Base-by-base conservation (phyloP, 1,139 yeast genomes). In the Pichia norvegensis region DNA sequence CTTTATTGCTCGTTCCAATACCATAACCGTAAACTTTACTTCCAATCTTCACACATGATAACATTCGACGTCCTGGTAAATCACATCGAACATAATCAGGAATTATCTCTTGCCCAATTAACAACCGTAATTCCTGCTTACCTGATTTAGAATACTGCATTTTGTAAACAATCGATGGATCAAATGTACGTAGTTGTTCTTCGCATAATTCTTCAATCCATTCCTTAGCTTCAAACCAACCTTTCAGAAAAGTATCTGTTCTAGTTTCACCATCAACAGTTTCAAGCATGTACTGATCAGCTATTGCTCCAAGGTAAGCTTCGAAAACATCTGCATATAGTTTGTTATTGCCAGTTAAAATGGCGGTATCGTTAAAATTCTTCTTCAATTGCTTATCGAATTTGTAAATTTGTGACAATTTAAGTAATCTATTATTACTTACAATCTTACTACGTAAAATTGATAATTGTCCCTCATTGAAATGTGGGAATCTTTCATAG, bases 271-370 rank as follows among this genome's bases (percentile, higher is more conserved):
- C 56, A 8, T 48, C 53, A 3, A 23, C 16, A 14, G 47, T 43
- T 40, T 53, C 55, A 39, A 46, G 41, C 51, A 54, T 52, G 33
- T 49, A 44, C 27, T 47, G 46, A 33, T 54, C 57, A 5, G 44
- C 52, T 31, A 88, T 65, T 0, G 90, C 96, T 8, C 95, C 97
- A 29, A 88, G 70, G 56, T 87, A 88, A 0, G 96, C 95, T 64
- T 88, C 95, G 62, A 88, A 85, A 0, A 82, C 74, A 65, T 84
- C 94, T 1, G 94, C 88, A 55, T 70, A 69, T 3, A 79, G 68
- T 58, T 84, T 84, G 51, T 69, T 74, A 42, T 65, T 69, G 14
- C 74, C 74, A 19, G 61, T 59, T 19, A 68, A 54, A 2, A 62
- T 58, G 2, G 58, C 57, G 16, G 71, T 72, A 43, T 69, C 68